A percentile compares a stretch with the other conserved stretches of the same genome.
phyloP scores from a whole-genome alignment of 768 basidiomycete genomes.

The Harrya chromipes region DNA sequence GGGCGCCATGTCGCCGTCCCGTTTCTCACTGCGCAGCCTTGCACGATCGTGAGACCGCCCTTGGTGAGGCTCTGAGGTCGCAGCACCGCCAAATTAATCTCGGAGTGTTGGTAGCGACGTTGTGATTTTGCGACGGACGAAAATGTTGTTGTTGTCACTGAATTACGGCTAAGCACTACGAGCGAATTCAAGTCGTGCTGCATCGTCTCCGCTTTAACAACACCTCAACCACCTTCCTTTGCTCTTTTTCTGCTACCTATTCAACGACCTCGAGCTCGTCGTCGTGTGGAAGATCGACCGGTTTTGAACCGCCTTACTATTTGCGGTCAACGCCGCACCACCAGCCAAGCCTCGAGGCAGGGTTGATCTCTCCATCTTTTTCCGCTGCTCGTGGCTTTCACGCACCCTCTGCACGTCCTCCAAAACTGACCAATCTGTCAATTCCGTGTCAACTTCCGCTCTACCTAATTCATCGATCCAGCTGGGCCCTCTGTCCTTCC shows the following conservation, averaged over 20 bases:
- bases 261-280: slow-evolving; percentile 4
- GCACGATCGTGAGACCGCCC: neutral
- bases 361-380: slow-evolving; percentile 29
- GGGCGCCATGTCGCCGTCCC: neutral
- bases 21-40: slow-evolving; percentile 12
- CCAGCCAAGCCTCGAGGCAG: slow-evolving; percentile 32
- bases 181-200: neutral
- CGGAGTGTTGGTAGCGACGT: neutral
- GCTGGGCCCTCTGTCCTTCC: slow-evolving; percentile 24
- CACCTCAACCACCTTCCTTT: slow-evolving; percentile 17
- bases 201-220: slow-evolving; percentile 25
- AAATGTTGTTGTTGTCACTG: too few species aligned
- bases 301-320: slow-evolving; percentile 18
- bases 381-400: slow-evolving; percentile 34
- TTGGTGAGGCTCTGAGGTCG: slow-evolving; percentile 9
- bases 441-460: slow-evolving; percentile 26
- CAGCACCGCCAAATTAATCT: slow-evolving; percentile 9
- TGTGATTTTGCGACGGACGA: neutral
- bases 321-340: slow-evolving; percentile 17
- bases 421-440: slow-evolving; percentile 28
- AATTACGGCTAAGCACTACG: too few species aligned
- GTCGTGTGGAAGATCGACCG: slow-evolving; percentile 7
- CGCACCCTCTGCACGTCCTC: slow-evolving; percentile 34
- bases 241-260: slow-evolving; percentile 1
- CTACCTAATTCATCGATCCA: slow-evolving; percentile 31